Conservation (phyloP, 2,329 filamentous ascomycete species). For the Diaporthe citriasiana region DNA sequence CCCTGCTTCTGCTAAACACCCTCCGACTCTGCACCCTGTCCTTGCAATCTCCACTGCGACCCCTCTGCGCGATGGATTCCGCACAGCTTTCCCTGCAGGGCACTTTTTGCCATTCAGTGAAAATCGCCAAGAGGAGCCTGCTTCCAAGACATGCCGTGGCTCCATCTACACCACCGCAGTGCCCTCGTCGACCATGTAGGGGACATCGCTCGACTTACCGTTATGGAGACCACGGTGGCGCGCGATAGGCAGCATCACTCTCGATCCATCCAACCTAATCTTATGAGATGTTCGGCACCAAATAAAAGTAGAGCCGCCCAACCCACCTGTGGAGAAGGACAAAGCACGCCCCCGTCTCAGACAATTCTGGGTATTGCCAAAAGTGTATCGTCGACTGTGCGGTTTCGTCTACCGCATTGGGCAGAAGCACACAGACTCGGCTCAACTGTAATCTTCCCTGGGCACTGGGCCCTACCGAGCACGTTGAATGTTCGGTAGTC, state of each 20-base stretch:
- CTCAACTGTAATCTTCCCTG: conserved; percentile 36
- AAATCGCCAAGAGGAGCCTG: conserved; percentile 25
- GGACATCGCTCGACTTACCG: conserved; percentile 20
- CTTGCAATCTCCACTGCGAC: conserved; percentile 30
- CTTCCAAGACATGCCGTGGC: conserved; percentile 22
- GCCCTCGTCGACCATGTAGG: conserved; percentile 11
- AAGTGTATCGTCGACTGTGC: conserved; percentile 27
- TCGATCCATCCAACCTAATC: conserved; percentile 30
- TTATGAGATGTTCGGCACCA: conserved; percentile 22
- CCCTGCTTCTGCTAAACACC: conserved; percentile 17
- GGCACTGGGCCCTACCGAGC: conserved; percentile 32
- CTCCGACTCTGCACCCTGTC: conserved; percentile 28
- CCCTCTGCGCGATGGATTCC: conserved; percentile 33
- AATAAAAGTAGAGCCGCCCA: conserved; percentile 3
- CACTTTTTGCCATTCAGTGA: conserved; percentile 1
- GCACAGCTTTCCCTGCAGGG: conserved; percentile 34
- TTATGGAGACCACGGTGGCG: conserved; percentile 24
- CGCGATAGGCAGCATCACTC: conserved; percentile 21
- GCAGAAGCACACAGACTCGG: conserved; percentile 32
- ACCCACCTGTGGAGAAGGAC: conserved; percentile 17
- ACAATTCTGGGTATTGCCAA: conserved; percentile 12
- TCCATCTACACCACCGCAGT: conserved; percentile 15
- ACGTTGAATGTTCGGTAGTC: conserved; percentile 36
- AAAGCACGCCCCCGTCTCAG: neutral
- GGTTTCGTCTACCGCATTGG: conserved; percentile 22